phyloP scores from a whole-genome alignment of 73 alveolate species.

The Effrenium voratum region DNA sequence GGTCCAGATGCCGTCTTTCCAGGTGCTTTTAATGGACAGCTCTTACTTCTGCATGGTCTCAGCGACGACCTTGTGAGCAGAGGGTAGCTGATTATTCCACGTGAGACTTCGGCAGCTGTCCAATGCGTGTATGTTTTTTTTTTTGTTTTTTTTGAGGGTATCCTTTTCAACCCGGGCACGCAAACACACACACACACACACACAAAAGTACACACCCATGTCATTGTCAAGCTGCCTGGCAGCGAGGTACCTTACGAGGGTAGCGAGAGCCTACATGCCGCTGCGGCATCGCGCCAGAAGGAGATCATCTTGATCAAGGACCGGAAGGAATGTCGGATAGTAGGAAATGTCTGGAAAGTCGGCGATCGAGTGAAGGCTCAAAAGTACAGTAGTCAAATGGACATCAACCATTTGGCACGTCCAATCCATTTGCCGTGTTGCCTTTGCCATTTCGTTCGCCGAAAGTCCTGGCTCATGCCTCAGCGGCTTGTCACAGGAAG shows the following conservation, averaged over 20 bases:
- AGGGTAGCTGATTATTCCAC: neutral
- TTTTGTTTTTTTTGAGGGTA: neutral
- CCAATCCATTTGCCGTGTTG: too few species aligned
- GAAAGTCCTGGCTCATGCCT: neutral
- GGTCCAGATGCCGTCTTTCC: too few species aligned
- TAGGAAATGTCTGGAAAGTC: too few species aligned
- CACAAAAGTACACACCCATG: neutral
- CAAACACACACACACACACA: neutral
- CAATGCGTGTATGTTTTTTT: neutral
- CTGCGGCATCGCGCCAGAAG: conserved; percentile 69
- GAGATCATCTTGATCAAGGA: conserved; percentile 81
- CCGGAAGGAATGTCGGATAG: too few species aligned
- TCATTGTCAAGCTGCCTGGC: too few species aligned
- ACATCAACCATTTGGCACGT: too few species aligned
- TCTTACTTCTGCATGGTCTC: conserved; percentile 69
- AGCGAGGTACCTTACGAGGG: conserved; percentile 92
- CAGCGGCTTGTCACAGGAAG: neutral
- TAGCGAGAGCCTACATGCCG: conserved; percentile 89
- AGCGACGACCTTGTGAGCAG: conserved; percentile 31
- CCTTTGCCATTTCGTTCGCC: neutral
- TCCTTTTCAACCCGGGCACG: too few species aligned
- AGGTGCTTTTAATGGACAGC: conserved; percentile 89
- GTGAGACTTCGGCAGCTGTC: neutral
- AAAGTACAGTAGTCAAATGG: too few species aligned
- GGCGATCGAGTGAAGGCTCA: too few species aligned